Evolutionary conservation across 768 basidiomycete genomes (phyloP).

Genomic region (Coprinopsis marcescibilis): DNA sequence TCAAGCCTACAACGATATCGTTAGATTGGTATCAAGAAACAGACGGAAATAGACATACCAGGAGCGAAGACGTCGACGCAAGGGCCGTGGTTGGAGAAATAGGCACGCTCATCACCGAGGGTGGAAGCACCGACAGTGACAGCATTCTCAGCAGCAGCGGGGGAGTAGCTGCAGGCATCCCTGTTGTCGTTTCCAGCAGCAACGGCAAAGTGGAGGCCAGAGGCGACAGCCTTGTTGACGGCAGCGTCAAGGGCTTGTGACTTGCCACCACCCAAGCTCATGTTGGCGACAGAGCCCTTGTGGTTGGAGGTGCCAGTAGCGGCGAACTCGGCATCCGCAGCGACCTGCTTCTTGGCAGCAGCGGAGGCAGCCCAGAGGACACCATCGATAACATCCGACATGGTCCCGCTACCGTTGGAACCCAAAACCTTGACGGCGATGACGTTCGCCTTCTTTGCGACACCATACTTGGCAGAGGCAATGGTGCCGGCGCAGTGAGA

Average conservation of each 20-base stretch:
- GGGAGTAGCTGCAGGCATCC: conserved; percentile 91
- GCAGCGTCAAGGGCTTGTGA: conserved; percentile 76
- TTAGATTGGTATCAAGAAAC: neutral
- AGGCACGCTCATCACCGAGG: conserved; percentile 73
- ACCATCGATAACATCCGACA: conserved; percentile 91
- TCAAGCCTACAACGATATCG: conserved; percentile 42
- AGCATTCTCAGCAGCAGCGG: conserved; percentile 82
- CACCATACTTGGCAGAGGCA: conserved; percentile 88
- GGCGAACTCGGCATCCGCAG: conserved; percentile 58
- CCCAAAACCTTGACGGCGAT: conserved; percentile 92
- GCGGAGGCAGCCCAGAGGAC: conserved; percentile 69
- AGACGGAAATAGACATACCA: conserved; percentile 29
- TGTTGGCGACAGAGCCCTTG: conserved; percentile 95
- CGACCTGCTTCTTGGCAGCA: conserved; percentile 49
- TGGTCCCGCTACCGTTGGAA: conserved; percentile 89
- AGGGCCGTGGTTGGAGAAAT: conserved; percentile 87
- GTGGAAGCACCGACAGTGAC: conserved; percentile 94
- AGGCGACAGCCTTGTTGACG: conserved; percentile 78
- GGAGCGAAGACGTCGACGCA: conserved; percentile 95
- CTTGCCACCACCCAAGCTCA: conserved; percentile 97
- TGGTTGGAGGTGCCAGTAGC: conserved; percentile 75
- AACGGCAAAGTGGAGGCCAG: conserved; percentile 93
- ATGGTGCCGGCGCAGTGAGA: conserved; percentile 95
- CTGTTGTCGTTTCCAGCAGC: conserved; percentile 90
- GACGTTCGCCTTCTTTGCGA: conserved; percentile 89